Evolutionary conservation across 805 yeast genomes (phyloP), one percentile per base, ranked within the genome.

Genomic region (Myxozyma neglecta): DNA sequence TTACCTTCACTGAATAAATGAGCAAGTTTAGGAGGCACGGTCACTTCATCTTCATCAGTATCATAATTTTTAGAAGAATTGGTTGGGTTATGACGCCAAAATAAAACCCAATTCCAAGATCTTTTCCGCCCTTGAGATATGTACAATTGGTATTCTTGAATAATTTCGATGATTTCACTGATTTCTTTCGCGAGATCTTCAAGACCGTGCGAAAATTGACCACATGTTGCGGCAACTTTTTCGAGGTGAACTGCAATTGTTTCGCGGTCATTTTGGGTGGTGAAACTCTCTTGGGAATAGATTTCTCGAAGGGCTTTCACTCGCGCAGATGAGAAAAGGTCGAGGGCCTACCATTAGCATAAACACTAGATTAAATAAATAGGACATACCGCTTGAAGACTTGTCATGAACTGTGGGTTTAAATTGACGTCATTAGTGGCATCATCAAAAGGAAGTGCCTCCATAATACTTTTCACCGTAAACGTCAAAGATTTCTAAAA

Each of bases 201-300:
- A 43, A 90, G 71, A 29, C 88, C 78, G 40, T 85, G 82, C 1
- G 92, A 80, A 70, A 89, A 89, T 71, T 89, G 88, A 1, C 92
- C 93, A 75, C 94, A 88, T 50, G 89, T 83, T 0, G 96, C 96
- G 0, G 92, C 88, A 3, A 89, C 87, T 66, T 88, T 91, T 73
- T 89, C 96, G 68, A 86, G 88, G 62, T 85, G 87, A 0, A 64
- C 48, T 11, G 63, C 86, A 79, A 62, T 79, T 32, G 73, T 72
- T 70, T 69, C 75, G 53, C 75, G 77, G 1, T 70, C 67, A 16
- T 57, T 59, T 45, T 69, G 79, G 69, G 61, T 70, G 60, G 76
- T 75, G 71, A 85, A 85, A 7, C 83, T 75, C 3, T 80, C 80
- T 69, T 85, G 84, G 1, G 78, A 74, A 68, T 89, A 89, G 14